Evolutionary conservation across 75 land plant species (phyloP).

Genomic region (Picea sitchensis): DNA sequence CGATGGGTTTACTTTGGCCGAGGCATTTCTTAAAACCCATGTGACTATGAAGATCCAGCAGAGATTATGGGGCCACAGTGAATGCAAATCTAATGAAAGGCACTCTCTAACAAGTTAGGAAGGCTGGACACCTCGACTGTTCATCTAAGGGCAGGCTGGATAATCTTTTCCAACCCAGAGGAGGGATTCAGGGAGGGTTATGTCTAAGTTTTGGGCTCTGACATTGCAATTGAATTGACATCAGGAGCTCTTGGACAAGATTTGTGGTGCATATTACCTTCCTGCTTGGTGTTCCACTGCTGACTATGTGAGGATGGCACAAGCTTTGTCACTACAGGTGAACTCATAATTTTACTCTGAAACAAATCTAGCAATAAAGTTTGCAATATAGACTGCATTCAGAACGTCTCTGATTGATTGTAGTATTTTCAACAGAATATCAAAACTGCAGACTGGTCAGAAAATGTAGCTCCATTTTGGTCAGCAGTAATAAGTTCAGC

Average conservation of each 20-base stretch:
- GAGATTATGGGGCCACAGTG: background rate
- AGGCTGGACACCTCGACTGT: background rate
- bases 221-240: background rate
- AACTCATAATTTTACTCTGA: background rate
- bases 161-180: too few relatives aligned
- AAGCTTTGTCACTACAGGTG: constrained; percentile 73
- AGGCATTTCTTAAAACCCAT: background rate
- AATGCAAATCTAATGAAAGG: background rate
- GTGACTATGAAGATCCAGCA: background rate
- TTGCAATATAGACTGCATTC: background rate
- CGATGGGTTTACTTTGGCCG: background rate
- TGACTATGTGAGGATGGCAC: constrained; percentile 75
- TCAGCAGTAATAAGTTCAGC: constrained; percentile 95
- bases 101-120: too few relatives aligned
- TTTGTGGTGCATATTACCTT: constrained; percentile 81
- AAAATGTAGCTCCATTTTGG: constrained; percentile 95
- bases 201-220: too few relatives aligned
- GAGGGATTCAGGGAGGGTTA: too few relatives aligned
- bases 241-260: constrained; percentile 65
- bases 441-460: constrained; percentile 85
- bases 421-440: constrained; percentile 58
- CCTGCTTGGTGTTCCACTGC: constrained; percentile 94
- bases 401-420: background rate
- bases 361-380: background rate
- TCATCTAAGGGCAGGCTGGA: background rate